Evolutionary conservation across 1,284 basidiomycete genomes (phyloP).

Genomic region (Heterobasidion parviporum): DNA sequence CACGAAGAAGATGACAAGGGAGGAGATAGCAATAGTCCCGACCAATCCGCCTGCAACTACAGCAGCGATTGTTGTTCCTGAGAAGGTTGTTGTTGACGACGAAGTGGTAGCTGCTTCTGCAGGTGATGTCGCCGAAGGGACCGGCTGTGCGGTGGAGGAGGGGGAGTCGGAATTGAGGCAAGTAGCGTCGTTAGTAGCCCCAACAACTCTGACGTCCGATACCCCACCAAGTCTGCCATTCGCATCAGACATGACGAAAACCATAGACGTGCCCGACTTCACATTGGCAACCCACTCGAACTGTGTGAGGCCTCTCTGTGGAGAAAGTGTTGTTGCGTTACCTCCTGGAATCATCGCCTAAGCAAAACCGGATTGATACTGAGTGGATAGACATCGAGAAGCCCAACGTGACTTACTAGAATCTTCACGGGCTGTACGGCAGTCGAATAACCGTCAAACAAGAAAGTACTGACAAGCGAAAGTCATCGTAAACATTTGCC

Average conservation of each 20-base stretch:
- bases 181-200: conserved; percentile 36
- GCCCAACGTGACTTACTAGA: conserved; percentile 29
- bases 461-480: conserved; percentile 34
- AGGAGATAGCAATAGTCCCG: background rate
- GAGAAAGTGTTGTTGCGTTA: conserved; percentile 34
- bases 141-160: conserved; percentile 28
- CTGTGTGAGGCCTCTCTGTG: conserved; percentile 31
- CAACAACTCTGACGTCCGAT: conserved; percentile 34
- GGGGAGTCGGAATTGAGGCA: conserved; percentile 49
- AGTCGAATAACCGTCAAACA: conserved; percentile 37
- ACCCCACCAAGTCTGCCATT: conserved; percentile 48
- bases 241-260: conserved; percentile 58
- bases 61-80: background rate
- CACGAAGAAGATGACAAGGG: conserved; percentile 16
- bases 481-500: background rate
- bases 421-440: conserved; percentile 57
- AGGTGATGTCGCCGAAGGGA: conserved; percentile 38
- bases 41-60: background rate
- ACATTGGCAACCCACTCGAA: conserved; percentile 51
- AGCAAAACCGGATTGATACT: background rate
- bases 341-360: conserved; percentile 66
- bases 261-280: conserved; percentile 46
- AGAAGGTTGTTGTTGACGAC: background rate
- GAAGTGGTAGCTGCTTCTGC: conserved; percentile 4
- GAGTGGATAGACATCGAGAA: background rate